Conservation (phyloP, 495 filamentous ascomycete genomes). For the Staphylotrichum longicolle region DNA sequence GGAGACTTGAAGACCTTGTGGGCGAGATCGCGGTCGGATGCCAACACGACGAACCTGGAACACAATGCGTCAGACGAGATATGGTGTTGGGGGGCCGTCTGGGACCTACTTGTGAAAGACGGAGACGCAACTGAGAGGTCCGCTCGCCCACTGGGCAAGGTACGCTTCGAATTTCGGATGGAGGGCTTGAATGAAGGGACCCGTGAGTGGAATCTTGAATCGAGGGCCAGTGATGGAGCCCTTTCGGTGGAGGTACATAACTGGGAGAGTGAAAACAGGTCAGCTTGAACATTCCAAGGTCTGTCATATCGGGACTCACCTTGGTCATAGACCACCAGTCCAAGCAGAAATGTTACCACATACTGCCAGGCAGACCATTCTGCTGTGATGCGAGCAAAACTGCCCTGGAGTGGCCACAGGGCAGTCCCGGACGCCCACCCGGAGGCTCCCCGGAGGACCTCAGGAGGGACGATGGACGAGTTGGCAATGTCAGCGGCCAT, state of each 20-base stretch:
- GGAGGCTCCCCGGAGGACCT: neutral
- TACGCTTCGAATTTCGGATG: constrained; percentile 91
- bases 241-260: constrained; percentile 47
- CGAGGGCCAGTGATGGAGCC: constrained; percentile 77
- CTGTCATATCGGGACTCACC: neutral
- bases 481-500: constrained; percentile 9
- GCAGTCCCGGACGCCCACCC: neutral
- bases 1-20: constrained; percentile 98
- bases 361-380: constrained; percentile 21
- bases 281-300: too few relatives aligned
- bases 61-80: neutral
- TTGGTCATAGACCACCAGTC: constrained; percentile 28
- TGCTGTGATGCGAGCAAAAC: neutral
- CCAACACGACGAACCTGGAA: constrained; percentile 90
- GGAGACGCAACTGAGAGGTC: constrained; percentile 89
- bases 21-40: constrained; percentile 90
- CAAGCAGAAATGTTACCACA: constrained; percentile 21
- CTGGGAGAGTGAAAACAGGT: neutral
- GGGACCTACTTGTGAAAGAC: constrained; percentile 93
- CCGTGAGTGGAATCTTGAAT: constrained; percentile 90
- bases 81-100: neutral
- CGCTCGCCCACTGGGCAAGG: constrained; percentile 86
- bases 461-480: neutral
- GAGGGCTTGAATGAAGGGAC: constrained; percentile 88
- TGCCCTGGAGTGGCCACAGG: neutral